These are phyloP conservation scores for Daldinia bambusicola DNA, from an alignment of 495 filamentous ascomycete species.

Conservation along the genomic window DNA sequence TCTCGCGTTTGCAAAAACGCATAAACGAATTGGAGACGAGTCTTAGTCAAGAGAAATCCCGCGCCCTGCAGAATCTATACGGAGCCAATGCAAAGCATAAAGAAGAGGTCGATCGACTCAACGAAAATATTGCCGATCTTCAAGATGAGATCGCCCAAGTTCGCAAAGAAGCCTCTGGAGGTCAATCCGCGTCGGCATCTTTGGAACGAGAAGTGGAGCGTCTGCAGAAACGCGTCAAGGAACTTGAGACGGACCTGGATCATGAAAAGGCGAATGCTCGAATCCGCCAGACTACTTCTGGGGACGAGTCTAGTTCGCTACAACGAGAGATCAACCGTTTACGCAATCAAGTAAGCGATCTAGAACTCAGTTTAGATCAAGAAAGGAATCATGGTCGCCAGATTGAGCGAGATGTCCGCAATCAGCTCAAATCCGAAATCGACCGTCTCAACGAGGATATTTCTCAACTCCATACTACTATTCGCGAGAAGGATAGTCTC, in stretches of 20 bases:
- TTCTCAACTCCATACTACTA: too few species aligned
- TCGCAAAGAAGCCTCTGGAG: conserved; percentile 53
- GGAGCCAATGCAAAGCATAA: conserved; percentile 40
- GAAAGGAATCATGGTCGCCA: conserved; percentile 68
- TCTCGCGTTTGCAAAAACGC: conserved; percentile 35
- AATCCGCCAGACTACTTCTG: conserved; percentile 73
- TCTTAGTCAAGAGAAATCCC: conserved; percentile 52
- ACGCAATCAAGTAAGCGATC: conserved; percentile 64
- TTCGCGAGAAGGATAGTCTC: too few species aligned
- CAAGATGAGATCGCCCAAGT: conserved; percentile 69
- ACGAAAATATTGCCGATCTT: conserved; percentile 73
- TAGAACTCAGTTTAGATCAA: conserved; percentile 67
- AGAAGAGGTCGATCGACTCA: conserved; percentile 50
- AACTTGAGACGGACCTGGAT: conserved; percentile 42
- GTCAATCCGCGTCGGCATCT: conserved; percentile 47
- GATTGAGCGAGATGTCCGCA: conserved; percentile 64
- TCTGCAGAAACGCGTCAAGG: conserved; percentile 36
- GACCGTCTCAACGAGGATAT: too few species aligned
- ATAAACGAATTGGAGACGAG: conserved; percentile 39
- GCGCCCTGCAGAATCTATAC: conserved; percentile 33
- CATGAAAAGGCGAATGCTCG: conserved; percentile 80
- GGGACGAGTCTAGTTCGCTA: conserved; percentile 71
- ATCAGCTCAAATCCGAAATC: conserved; percentile 58
- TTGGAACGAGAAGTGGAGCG: conserved; percentile 39
- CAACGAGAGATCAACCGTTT: conserved; percentile 71